phyloP scores from a whole-genome alignment of 2,329 filamentous ascomycete genomes.

The Leptographium lundbergii region DNA sequence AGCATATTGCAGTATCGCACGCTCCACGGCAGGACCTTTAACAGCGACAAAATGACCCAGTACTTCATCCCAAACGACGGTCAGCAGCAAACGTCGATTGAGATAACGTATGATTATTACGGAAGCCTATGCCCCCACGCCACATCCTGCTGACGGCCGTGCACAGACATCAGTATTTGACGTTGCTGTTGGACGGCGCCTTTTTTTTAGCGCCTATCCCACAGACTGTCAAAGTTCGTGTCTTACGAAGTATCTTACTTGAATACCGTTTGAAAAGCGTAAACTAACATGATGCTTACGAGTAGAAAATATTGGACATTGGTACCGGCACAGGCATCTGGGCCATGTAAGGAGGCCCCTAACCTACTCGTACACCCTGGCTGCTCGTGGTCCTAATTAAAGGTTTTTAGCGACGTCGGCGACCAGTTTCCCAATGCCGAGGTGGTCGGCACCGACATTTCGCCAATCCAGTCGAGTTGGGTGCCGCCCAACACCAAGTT shows the following conservation, averaged over 20 bases:
- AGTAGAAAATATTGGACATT: conserved; percentile 28
- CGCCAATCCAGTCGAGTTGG: conserved; percentile 29
- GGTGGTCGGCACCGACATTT: conserved; percentile 31
- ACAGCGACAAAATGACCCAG: background rate
- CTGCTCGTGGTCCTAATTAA: background rate
- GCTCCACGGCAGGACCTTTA: background rate
- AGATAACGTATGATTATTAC: background rate
- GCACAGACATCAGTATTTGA: background rate
- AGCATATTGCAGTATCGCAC: background rate
- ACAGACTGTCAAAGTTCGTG: background rate
- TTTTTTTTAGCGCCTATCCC: background rate
- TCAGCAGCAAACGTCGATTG: background rate
- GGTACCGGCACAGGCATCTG: conserved; percentile 31
- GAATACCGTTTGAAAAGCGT: too few relatives aligned
- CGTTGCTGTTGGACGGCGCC: background rate
- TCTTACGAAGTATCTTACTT: too few relatives aligned
- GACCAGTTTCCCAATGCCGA: conserved; percentile 30
- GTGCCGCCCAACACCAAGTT: conserved; percentile 25
- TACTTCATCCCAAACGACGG: background rate
- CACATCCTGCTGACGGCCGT: background rate
- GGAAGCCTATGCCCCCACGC: too few relatives aligned
- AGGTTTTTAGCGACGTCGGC: conserved; percentile 21
- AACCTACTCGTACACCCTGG: background rate
- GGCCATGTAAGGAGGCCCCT: conserved; percentile 8
- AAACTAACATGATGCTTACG: too few relatives aligned